Conservation (phyloP, 2,329 filamentous ascomycete genomes). For the Laburnicola sp. region DNA sequence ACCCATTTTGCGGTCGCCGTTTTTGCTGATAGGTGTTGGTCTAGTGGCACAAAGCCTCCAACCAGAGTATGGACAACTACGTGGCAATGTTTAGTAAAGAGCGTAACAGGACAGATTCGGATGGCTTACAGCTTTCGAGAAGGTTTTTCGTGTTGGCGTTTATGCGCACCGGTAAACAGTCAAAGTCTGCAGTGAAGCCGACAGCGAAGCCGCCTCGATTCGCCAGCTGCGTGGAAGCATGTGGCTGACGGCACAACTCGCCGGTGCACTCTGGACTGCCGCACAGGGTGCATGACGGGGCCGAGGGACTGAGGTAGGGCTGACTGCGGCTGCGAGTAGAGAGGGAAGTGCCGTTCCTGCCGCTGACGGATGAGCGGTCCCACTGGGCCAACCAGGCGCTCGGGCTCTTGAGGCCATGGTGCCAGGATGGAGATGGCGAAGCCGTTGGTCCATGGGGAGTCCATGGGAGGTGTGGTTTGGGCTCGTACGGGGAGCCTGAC, state of each 20-base stretch:
- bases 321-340: conserved; percentile 15
- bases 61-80: conserved; percentile 28
- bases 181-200: conserved; percentile 23
- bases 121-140: conserved; percentile 35
- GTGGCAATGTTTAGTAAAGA: conserved; percentile 12
- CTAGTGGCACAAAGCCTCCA: conserved; percentile 32
- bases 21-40: conserved; percentile 26
- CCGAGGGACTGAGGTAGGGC: conserved; percentile 19
- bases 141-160: conserved; percentile 22
- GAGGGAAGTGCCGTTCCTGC: conserved; percentile 18
- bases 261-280: conserved; percentile 16
- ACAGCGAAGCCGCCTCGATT: conserved; percentile 17
- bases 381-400: conserved; percentile 14
- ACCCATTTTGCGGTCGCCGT: conserved; percentile 31
- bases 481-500: conserved; percentile 4
- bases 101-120: neutral
- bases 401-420: conserved; percentile 7
- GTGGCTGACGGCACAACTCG: conserved; percentile 16
- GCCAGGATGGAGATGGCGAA: conserved; percentile 9
- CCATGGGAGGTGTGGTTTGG: neutral
- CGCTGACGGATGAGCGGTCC: conserved; percentile 22
- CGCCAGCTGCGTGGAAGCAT: conserved; percentile 8
- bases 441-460: conserved; percentile 5
- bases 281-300: conserved; percentile 21
- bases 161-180: conserved; percentile 30